Percentiles rank a stretch among this genome's conserved stretches.
These are phyloP conservation scores for Suillus ampliporus DNA, from an alignment of 768 basidiomycete species.

Conservation along the genomic window DNA sequence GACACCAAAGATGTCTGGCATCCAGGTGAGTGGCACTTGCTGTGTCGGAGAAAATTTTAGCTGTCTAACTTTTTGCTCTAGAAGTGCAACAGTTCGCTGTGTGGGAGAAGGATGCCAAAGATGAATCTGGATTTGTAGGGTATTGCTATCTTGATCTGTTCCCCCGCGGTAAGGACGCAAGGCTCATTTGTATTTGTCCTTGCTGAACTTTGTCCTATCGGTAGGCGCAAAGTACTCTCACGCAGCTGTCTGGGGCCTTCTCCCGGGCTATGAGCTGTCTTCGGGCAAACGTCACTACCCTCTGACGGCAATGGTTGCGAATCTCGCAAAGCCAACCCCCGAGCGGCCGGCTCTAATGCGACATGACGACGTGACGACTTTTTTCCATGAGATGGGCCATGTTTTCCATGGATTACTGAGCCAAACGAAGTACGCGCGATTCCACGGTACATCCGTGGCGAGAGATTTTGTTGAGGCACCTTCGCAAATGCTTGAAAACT, in stretches of 20 bases:
- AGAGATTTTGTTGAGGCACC: constrained; percentile 90
- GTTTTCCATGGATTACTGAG: constrained; percentile 75
- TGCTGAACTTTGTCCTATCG: not conserved
- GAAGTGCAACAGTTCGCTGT: constrained; percentile 87
- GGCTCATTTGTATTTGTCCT: constrained; percentile 5
- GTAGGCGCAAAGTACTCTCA: constrained; percentile 82
- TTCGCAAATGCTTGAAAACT: constrained; percentile 92
- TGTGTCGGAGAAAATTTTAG: not conserved
- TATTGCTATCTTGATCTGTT: constrained; percentile 90
- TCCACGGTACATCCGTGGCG: constrained; percentile 85
- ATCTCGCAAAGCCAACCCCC: constrained; percentile 84
- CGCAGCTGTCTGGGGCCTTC: constrained; percentile 83
- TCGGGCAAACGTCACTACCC: constrained; percentile 73
- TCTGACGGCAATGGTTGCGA: constrained; percentile 86
- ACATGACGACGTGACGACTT: constrained; percentile 88
- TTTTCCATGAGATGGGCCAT: constrained; percentile 92
- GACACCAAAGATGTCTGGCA: constrained; percentile 78
- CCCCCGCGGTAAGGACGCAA: constrained; percentile 64
- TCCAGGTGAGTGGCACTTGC: constrained; percentile 54
- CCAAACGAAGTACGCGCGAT: constrained; percentile 70
- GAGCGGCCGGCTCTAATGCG: constrained; percentile 84
- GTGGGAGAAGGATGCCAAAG: constrained; percentile 80
- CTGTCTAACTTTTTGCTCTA: constrained; percentile 25
- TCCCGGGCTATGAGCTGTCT: constrained; percentile 64
- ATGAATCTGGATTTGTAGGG: constrained; percentile 76